Conservation (phyloP, 2,329 filamentous ascomycete genomes). For the Ceratocystis variospora region DNA sequence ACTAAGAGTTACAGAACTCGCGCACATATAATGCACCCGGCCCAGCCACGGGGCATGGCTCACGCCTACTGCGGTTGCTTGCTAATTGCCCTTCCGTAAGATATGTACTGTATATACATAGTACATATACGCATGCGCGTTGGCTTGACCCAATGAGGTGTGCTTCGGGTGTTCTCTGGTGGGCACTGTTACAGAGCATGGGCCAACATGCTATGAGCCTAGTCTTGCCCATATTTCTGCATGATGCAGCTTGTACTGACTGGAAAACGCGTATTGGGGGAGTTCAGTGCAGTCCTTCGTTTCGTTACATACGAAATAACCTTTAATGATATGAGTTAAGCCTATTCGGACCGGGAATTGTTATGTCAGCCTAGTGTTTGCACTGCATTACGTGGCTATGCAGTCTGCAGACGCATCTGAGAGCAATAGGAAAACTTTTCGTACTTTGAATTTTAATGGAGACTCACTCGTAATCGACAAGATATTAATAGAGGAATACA, state of each 20-base stretch:
- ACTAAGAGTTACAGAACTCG: not conserved
- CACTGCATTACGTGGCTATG: not conserved
- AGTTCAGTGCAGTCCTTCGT: not conserved
- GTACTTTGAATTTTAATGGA: not conserved
- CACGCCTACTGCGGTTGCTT: not conserved
- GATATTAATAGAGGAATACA: not conserved
- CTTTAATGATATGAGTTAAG: not conserved
- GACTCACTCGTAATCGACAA: not conserved
- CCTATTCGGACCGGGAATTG: not conserved
- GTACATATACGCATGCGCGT: not conserved
- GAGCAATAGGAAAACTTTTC: not conserved
- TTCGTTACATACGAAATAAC: not conserved
- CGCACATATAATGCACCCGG: not conserved
- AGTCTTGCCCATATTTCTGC: not conserved
- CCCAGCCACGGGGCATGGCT: not conserved
- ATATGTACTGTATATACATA: not conserved
- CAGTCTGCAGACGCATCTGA: not conserved
- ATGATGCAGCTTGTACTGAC: not conserved
- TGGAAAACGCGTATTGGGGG: not conserved
- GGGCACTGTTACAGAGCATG: not conserved
- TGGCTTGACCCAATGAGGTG: not conserved
- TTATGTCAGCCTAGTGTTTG: not conserved
- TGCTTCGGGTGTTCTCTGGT: not conserved
- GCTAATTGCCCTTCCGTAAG: not conserved
- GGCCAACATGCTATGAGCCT: slow-evolving; percentile 3